Conservation (phyloP, 2,329 filamentous ascomycete genomes). For the Diaporthe sp. region DNA sequence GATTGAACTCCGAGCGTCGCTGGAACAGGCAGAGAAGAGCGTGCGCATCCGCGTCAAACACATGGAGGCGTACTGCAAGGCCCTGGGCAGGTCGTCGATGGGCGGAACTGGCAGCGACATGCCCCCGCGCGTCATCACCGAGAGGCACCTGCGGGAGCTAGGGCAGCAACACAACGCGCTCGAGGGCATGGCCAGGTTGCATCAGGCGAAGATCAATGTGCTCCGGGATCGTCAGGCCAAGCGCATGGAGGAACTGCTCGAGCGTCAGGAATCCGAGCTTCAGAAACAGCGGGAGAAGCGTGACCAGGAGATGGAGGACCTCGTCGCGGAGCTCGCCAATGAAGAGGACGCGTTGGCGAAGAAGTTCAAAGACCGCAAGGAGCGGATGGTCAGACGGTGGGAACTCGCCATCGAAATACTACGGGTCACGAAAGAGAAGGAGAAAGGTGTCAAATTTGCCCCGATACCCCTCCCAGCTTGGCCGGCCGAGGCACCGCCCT, state of each 20-base stretch:
- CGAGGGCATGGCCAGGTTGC: constrained; percentile 70
- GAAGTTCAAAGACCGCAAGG: constrained; percentile 60
- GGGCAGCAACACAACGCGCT: constrained; percentile 72
- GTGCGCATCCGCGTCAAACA: constrained; percentile 70
- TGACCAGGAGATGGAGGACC: constrained; percentile 60
- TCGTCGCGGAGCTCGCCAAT: constrained; percentile 60
- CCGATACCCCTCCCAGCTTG: constrained; percentile 54
- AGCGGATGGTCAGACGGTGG: constrained; percentile 64
- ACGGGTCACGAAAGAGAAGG: constrained; percentile 63
- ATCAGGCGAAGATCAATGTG: constrained; percentile 73
- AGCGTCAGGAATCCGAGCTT: constrained; percentile 66
- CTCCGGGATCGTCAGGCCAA: constrained; percentile 74
- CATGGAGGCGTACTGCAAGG: constrained; percentile 76
- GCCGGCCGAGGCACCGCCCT: constrained; percentile 49
- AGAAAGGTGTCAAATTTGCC: constrained; percentile 58
- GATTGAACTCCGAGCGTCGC: constrained; percentile 66
- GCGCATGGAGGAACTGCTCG: constrained; percentile 69
- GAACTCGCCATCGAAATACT: constrained; percentile 64
- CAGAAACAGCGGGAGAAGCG: constrained; percentile 59
- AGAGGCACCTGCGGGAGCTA: constrained; percentile 69
- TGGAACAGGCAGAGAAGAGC: constrained; percentile 70
- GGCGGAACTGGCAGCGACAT: constrained; percentile 47
- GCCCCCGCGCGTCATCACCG: constrained; percentile 67
- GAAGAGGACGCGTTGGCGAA: constrained; percentile 63
- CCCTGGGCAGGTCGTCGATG: constrained; percentile 57